Base-by-base conservation (phyloP, 768 basidiomycete species). In the Leccinum variicolor region DNA sequence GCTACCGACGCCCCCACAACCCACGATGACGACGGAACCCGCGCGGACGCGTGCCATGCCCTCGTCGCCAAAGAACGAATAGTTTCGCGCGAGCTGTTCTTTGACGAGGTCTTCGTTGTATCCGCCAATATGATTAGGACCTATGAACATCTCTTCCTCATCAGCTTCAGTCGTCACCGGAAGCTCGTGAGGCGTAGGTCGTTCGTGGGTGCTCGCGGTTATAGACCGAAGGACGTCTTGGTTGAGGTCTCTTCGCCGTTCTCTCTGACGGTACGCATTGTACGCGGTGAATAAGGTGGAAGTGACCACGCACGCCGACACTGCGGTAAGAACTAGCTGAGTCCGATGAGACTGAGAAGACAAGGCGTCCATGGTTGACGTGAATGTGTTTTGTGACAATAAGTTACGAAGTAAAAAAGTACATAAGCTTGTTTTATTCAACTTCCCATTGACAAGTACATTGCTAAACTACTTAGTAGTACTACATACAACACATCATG, bases 1-100 rank as follows among this genome's bases (percentile, higher is more conserved):
- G 67, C 92, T 94, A 0, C 97, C 97, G 0, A 99, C 97, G 2
- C 97, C 96, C 57, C 97, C 97, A 62, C 94, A 93, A 6, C 97
- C 97, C 3, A 99, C 87, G 19, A 98, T 77, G 17, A 92, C 94
- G 1, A 98, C 94, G 5, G 79, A 83, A 13, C 85, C 83, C 9
- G 77, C 67, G 53, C 97, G 80, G 53, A 98, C 80, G 67, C 83
- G 86, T 10, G 74, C 70, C 92, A 98, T 96, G 41, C 84, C 84
- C 34, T 93, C 90, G 31, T 95, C 90, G 0, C 93, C 94, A 53
- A 98, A 89, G 74, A 98, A 98, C 9, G 90, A 86, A 65, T 96
- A 97, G 74, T 98, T 98, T 43, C 97, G 77, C 4, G 96, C 89
- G 48, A 99, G 80, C 72, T 97, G 88, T 68, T 99, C 95, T 52